Evolutionary conservation across 148 eudicot genomes (phyloP).

Genomic region (Silene latifolia): DNA sequence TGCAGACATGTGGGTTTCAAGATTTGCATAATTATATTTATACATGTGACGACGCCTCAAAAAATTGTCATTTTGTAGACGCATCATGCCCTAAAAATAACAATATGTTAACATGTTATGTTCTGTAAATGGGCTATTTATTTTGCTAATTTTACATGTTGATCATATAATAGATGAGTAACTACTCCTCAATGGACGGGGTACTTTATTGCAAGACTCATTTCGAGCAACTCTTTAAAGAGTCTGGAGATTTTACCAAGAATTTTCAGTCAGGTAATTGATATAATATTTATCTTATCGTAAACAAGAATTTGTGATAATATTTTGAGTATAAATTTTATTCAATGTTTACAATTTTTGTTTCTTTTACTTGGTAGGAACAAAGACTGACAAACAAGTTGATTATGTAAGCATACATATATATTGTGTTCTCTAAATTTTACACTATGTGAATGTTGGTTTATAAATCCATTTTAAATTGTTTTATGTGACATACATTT

Average conservation of each 20-base stretch:
- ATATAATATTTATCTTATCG: background rate
- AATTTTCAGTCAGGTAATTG: conserved; percentile 61
- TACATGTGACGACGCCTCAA: too few relatives aligned
- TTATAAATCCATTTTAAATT: too few relatives aligned
- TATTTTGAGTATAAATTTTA: background rate
- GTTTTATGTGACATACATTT: too few relatives aligned
- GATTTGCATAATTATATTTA: too few relatives aligned
- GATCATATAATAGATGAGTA: conserved; percentile 57
- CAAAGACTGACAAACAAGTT: conserved; percentile 50
- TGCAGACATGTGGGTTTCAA: too few relatives aligned
- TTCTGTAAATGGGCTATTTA: background rate
- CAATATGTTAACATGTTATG: too few relatives aligned
- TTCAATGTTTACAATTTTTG: background rate
- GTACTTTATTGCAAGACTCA: conserved; percentile 92
- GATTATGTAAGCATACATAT: conserved; percentile 40
- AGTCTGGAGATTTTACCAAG: conserved; percentile 90
- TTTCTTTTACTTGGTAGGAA: conserved; percentile 21
- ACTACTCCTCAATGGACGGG: conserved; percentile 98
- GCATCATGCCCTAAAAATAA: too few relatives aligned
- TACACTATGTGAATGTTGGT: too few relatives aligned
- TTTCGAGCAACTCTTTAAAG: conserved; percentile 93
- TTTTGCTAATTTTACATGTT: background rate
- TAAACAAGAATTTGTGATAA: too few relatives aligned
- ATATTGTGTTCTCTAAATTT: background rate
- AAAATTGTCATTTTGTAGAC: too few relatives aligned